These are phyloP conservation scores for Candida smagusa DNA, from an alignment of 1,139 yeast genomes.

Conservation along the genomic window DNA sequence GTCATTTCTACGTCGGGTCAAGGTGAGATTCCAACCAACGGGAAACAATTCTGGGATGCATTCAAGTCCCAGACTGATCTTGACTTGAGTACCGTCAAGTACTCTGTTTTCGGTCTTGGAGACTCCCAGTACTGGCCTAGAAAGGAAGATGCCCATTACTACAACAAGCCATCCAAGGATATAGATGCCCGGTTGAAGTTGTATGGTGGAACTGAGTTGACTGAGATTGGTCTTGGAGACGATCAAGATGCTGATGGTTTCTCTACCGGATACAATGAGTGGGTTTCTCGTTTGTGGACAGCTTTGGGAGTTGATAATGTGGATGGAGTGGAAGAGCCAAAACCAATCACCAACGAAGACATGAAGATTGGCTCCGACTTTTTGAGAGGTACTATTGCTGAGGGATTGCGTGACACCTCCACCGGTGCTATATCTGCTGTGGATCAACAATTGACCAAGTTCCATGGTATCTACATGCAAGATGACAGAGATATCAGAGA, in stretches of 20 bases:
- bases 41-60: slow-evolving; percentile 86
- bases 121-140: slow-evolving; percentile 97
- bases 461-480: slow-evolving; percentile 98
- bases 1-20: slow-evolving; percentile 93
- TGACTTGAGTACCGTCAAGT: slow-evolving; percentile 68
- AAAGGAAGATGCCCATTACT: slow-evolving; percentile 89
- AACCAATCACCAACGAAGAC: slow-evolving; percentile 94
- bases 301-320: slow-evolving; percentile 84
- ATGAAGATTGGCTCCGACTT: slow-evolving; percentile 84
- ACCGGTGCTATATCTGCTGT: slow-evolving; percentile 93
- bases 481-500: slow-evolving; percentile 97
- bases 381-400: slow-evolving; percentile 91
- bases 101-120: slow-evolving; percentile 86
- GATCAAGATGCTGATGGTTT: slow-evolving; percentile 97
- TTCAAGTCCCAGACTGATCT: slow-evolving; percentile 67
- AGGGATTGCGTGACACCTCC: slow-evolving; percentile 74
- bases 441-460: slow-evolving; percentile 92
- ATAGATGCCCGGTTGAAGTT: slow-evolving; percentile 59
- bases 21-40: slow-evolving; percentile 97
- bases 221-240: slow-evolving; percentile 85
- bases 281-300: slow-evolving; percentile 87
- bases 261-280: slow-evolving; percentile 80
- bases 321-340: slow-evolving; percentile 89
- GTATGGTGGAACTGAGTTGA: slow-evolving; percentile 70
- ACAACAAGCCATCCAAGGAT: slow-evolving; percentile 88